These are phyloP conservation scores for Pholiota molesta DNA, from an alignment of 768 basidiomycete genomes.

Conservation along the genomic window DNA sequence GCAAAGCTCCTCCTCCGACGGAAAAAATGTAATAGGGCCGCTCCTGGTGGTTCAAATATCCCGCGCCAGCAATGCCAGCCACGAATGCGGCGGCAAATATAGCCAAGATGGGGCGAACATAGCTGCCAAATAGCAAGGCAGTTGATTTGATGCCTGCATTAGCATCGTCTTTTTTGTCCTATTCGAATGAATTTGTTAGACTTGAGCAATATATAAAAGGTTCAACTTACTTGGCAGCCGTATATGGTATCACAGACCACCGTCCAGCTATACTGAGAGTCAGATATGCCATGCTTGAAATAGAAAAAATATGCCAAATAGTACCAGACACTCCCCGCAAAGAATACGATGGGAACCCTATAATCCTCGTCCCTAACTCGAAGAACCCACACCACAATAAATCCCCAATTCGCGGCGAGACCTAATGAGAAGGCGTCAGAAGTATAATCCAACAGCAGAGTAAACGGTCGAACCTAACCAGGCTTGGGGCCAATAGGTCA, in stretches of 20 bases:
- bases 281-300: background rate
- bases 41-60: constrained; percentile 9
- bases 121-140: constrained; percentile 4
- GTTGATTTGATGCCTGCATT: constrained; percentile 10
- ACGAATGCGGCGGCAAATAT: background rate
- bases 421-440: background rate
- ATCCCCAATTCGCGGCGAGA: constrained; percentile 4
- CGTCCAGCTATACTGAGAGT: constrained; percentile 3
- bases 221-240: constrained; percentile 4
- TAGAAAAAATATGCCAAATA: too few species aligned
- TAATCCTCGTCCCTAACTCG: background rate
- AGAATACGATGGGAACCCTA: background rate
- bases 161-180: constrained; percentile 7
- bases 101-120: background rate
- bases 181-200: too few species aligned
- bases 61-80: constrained; percentile 6
- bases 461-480: constrained; percentile 1
- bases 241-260: constrained; percentile 10
- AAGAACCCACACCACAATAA: constrained; percentile 3
- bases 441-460: background rate
- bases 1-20: constrained; percentile 1
- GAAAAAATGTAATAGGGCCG: constrained; percentile 1
- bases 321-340: constrained; percentile 2
- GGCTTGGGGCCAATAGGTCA: constrained; percentile 11
- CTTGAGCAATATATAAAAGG: background rate